Base-by-base conservation (phyloP, 495 filamentous ascomycete species). In the Filosporella fistucella region DNA sequence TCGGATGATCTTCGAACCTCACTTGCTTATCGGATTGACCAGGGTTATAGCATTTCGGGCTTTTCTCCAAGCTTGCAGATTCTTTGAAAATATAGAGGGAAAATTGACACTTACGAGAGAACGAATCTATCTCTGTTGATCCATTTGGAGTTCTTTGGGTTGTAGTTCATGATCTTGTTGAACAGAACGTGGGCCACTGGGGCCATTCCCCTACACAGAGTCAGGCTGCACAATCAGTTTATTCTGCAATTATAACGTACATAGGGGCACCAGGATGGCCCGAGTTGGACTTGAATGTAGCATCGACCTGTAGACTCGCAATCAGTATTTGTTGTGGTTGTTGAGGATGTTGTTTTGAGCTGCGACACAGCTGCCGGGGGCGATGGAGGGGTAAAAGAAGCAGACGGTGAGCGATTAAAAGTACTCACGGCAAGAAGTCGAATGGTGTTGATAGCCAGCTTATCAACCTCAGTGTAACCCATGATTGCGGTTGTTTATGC, bases 161-260 rank as follows among this genome's bases (percentile, higher is more conserved):
- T 99, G 79, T 96, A 99, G 62, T 69, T 93, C 93, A 99, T 90
- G 80, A 96, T 90, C 69, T 88, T 91, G 80, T 95, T 95, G 76
- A 89, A 99, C 57, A 99, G 85, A 62, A 99, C 86, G 79, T 99
- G 93, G 68, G 93, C 82, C 60, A 91, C 82, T 37, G 94, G 93
- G 61, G 93, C 93, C 93, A 98, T 88, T 47, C 55, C 55, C 55
- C 55, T 58, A 35, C 38, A 36, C 36, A 41, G 32, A 28, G 24
- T 29, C 30, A 39, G 14, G 25, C 22, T 11, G 21, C 41, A 29
- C 18, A 24, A 14, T 17, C 21, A 17, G 5, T 4, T 17, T 35
- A 4, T 35, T 35, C 12, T 13, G 12, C 4, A 6, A 5, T 17
- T n/a, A 35, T 30, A 43, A 34, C 47, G 51, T 45, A 62, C 76